Conservation (phyloP, 2,329 filamentous ascomycete genomes). For the Ophioceras dolichostomum region DNA sequence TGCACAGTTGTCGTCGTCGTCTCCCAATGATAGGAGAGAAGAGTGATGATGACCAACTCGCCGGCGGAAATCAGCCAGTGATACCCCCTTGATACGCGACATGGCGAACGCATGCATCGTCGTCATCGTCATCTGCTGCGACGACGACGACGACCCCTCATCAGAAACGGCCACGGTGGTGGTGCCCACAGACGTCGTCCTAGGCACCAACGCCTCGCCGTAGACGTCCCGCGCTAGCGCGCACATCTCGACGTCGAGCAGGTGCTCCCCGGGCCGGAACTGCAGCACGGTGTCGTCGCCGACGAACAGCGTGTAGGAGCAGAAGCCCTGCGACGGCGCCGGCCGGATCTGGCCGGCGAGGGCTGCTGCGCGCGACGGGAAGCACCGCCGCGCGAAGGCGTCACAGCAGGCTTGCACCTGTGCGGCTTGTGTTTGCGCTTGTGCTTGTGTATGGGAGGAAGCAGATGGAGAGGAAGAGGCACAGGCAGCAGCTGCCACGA, state of each 20-base stretch:
- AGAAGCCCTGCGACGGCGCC: slow-evolving; percentile 33
- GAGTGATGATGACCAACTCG: too few species aligned
- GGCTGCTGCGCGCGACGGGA: too few species aligned
- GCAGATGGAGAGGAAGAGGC: too few species aligned
- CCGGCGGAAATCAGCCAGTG: slow-evolving; percentile 19
- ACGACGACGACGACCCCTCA: slow-evolving; percentile 3
- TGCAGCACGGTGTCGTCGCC: slow-evolving; percentile 28
- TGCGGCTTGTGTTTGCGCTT: too few species aligned
- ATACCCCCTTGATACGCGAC: slow-evolving; percentile 26
- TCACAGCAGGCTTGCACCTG: slow-evolving; percentile 1
- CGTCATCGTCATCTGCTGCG: slow-evolving; percentile 7
- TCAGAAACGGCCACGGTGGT: slow-evolving; percentile 12
- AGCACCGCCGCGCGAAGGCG: slow-evolving; percentile 1
- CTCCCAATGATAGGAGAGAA: too few species aligned
- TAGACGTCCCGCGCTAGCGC: slow-evolving; percentile 25
- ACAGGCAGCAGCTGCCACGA: too few species aligned
- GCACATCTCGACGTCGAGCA: slow-evolving; percentile 24
- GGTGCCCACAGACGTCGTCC: slow-evolving; percentile 23
- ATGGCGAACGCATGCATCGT: slow-evolving; percentile 27
- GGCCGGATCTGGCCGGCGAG: slow-evolving; percentile 13
- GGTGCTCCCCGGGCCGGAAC: slow-evolving; percentile 31
- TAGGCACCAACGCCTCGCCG: slow-evolving; percentile 27
- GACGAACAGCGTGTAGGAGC: slow-evolving; percentile 35
- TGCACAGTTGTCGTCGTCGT: too few species aligned
- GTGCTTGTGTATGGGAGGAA: too few species aligned